Percentiles rank a stretch among this genome's conserved stretches.
These are phyloP conservation scores for Pleurotus citrinopileatus DNA, from an alignment of 768 basidiomycete genomes.

Conservation along the genomic window DNA sequence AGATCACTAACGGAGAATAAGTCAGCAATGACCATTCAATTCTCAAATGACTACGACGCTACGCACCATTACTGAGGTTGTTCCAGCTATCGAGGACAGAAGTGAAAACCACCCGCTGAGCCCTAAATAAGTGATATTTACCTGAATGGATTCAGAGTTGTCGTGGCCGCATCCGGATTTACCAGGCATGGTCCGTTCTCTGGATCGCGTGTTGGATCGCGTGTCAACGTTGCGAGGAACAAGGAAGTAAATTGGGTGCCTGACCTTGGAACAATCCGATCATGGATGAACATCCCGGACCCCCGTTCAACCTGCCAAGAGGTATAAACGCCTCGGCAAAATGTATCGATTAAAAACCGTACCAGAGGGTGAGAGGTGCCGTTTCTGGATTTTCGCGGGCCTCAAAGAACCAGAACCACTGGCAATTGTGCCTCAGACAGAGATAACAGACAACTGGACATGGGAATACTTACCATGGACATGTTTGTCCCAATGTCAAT, in stretches of 20 bases:
- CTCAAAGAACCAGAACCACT: conserved; percentile 81
- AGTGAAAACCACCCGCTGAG: no score
- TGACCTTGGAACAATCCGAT: conserved; percentile 65
- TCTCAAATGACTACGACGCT: background rate
- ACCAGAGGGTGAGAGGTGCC: conserved; percentile 69
- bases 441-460: background rate
- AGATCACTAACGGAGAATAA: conserved; percentile 47
- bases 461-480: conserved; percentile 44
- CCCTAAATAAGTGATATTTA: no score
- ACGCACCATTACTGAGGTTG: conserved; percentile 59
- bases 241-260: background rate
- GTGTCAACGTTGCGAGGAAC: no score
- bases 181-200: conserved; percentile 67
- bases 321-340: conserved; percentile 3
- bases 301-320: conserved; percentile 59
- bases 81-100: no score
- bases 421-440: background rate
- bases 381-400: conserved; percentile 55
- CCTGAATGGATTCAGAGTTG: conserved; percentile 60
- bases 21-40: background rate
- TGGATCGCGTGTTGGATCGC: conserved; percentile 15
- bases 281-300: conserved; percentile 62
- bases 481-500: conserved; percentile 53
- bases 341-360: background rate
- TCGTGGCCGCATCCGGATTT: conserved; percentile 49